Percentiles rank a stretch among this genome's conserved stretches.
These are phyloP conservation scores for Exophiala dermatitidis DNA, from an alignment of 2,329 filamentous ascomycete genomes.

Conservation along the genomic window DNA sequence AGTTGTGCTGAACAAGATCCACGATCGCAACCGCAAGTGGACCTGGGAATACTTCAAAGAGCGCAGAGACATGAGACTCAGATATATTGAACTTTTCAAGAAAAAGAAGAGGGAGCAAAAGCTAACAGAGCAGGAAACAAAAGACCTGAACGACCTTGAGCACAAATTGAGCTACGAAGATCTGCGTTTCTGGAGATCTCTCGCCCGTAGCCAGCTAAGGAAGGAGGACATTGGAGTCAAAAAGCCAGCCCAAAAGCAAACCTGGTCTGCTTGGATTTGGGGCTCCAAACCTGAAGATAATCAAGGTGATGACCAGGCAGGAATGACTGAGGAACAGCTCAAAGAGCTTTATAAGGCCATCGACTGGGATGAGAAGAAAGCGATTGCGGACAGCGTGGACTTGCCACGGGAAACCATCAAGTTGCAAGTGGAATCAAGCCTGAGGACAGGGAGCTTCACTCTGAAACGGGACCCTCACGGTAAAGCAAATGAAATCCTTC, in stretches of 20 bases:
- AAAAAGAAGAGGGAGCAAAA: constrained; percentile 72
- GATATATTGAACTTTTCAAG: constrained; percentile 93
- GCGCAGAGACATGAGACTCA: constrained; percentile 76
- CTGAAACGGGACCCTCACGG: constrained; percentile 76
- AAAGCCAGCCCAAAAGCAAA: constrained; percentile 61
- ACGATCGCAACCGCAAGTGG: constrained; percentile 87
- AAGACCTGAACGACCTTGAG: constrained; percentile 70
- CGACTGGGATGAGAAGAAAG: constrained; percentile 95
- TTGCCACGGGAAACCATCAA: constrained; percentile 86
- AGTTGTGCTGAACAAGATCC: constrained; percentile 85
- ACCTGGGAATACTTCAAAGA: constrained; percentile 95
- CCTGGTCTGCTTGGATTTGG: constrained; percentile 91
- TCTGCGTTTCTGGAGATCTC: constrained; percentile 89
- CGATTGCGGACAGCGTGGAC: constrained; percentile 78
- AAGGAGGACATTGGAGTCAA: constrained; percentile 92
- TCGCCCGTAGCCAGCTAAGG: constrained; percentile 86
- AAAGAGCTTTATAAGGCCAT: constrained; percentile 97
- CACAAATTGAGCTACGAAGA: constrained; percentile 90
- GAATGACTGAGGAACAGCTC: constrained; percentile 91
- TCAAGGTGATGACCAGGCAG: constrained; percentile 61
- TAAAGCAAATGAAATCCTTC: constrained; percentile 72
- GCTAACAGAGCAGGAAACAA: constrained; percentile 60
- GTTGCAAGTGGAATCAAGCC: constrained; percentile 80
- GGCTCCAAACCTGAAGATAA: constrained; percentile 60
- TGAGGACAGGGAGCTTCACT: constrained; percentile 95